Percentiles rank a stretch among this genome's conserved stretches.
Conservation (phyloP, 2,329 filamentous ascomycete genomes). For the Emmonsiellopsis sp. region DNA sequence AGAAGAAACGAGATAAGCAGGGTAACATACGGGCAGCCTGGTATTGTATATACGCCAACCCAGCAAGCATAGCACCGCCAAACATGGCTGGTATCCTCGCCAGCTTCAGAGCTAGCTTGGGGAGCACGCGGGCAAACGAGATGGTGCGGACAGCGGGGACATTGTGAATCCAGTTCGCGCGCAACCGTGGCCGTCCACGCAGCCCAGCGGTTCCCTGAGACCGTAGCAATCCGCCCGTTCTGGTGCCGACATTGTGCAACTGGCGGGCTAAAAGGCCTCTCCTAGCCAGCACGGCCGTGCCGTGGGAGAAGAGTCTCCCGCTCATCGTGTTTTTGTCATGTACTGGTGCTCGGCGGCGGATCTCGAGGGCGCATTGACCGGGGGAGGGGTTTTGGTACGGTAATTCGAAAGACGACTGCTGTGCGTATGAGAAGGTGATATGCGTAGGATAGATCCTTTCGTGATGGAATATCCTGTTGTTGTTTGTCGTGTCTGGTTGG, state of each 20-base stretch:
- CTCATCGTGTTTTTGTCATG: constrained; percentile 48
- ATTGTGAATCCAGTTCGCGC: constrained; percentile 79
- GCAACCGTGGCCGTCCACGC: constrained; percentile 48
- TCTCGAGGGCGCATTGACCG: neutral
- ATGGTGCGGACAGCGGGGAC: constrained; percentile 53
- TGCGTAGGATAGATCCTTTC: neutral
- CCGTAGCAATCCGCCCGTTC: constrained; percentile 59
- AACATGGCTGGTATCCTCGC: constrained; percentile 81
- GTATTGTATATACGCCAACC: constrained; percentile 88
- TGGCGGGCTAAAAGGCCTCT: constrained; percentile 52
- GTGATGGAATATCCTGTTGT: too few relatives aligned
- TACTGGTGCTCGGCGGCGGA: neutral
- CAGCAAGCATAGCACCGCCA: constrained; percentile 77
- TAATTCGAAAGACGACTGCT: neutral
- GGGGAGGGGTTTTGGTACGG: neutral
- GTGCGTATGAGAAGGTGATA: neutral
- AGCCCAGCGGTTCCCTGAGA: constrained; percentile 43
- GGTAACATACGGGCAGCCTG: constrained; percentile 69
- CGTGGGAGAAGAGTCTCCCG: constrained; percentile 65
- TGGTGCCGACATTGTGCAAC: constrained; percentile 50
- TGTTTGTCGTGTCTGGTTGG: too few relatives aligned
- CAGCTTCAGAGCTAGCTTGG: constrained; percentile 85
- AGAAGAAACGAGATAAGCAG: neutral
- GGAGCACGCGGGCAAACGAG: constrained; percentile 61
- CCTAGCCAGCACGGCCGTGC: constrained; percentile 58